Conservation (phyloP, 192 early-diverging fungal genomes). For the Phycomyces nitens region DNA sequence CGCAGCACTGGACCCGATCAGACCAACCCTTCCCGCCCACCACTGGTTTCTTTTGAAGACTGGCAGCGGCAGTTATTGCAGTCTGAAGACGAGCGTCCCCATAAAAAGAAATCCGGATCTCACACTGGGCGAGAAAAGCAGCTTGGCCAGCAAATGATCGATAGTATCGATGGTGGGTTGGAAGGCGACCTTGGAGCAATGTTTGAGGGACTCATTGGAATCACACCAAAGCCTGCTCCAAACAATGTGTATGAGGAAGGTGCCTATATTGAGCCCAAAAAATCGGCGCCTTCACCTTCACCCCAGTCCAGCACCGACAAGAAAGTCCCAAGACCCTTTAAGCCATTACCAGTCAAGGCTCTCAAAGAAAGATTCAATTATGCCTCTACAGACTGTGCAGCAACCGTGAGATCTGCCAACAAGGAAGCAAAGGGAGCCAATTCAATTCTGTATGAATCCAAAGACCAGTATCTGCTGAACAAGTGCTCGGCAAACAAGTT, state of each 20-base stretch:
- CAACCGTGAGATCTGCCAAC: slow-evolving; percentile 80
- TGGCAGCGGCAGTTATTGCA: slow-evolving; percentile 26
- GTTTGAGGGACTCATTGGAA: slow-evolving; percentile 21
- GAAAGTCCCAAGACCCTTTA: neutral
- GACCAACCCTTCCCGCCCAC: neutral
- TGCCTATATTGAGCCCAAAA: slow-evolving; percentile 6
- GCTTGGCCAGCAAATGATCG: slow-evolving; percentile 21
- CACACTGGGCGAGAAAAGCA: neutral
- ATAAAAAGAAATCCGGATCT: neutral
- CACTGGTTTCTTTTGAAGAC: slow-evolving; percentile 36
- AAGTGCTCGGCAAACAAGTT: slow-evolving; percentile 78
- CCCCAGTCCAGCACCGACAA: neutral
- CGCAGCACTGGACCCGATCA: too few relatives aligned
- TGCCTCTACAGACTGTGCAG: slow-evolving; percentile 92
- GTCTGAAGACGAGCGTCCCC: slow-evolving; percentile 12
- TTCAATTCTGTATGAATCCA: slow-evolving; percentile 82
- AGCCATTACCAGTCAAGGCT: slow-evolving; percentile 35
- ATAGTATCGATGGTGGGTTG: slow-evolving; percentile 37
- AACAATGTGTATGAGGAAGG: slow-evolving; percentile 10
- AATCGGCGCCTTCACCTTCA: neutral
- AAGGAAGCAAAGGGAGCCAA: slow-evolving; percentile 78
- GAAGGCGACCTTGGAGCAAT: slow-evolving; percentile 35
- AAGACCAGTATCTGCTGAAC: slow-evolving; percentile 96
- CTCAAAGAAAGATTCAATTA: slow-evolving; percentile 93
- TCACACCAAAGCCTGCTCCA: neutral